Percentiles rank a stretch among this genome's conserved stretches.
phyloP scores from a whole-genome alignment of 768 basidiomycete species.

The Russula emetica region DNA sequence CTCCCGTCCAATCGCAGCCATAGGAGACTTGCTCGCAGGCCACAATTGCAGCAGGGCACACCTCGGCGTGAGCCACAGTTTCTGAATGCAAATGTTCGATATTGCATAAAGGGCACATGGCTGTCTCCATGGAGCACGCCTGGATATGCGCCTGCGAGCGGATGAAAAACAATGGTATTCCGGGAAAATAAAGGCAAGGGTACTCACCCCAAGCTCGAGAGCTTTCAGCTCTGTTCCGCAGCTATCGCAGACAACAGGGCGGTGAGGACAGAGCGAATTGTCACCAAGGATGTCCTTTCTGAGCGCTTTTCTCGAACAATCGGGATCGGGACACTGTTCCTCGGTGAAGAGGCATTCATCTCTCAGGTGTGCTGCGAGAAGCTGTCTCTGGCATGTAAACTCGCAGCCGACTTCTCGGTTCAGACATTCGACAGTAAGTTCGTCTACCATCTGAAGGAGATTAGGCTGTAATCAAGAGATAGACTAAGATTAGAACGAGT shows the following conservation, averaged over 20 bases:
- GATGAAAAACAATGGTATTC: neutral
- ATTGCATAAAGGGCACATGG: conserved; percentile 42
- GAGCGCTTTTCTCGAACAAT: conserved; percentile 43
- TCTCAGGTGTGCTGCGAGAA: conserved; percentile 57
- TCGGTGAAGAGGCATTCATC: conserved; percentile 57
- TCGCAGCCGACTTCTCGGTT: conserved; percentile 56
- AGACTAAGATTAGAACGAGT: neutral
- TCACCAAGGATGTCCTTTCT: conserved; percentile 40
- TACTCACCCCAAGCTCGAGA: conserved; percentile 37
- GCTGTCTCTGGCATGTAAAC: conserved; percentile 62
- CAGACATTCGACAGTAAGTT: conserved; percentile 70
- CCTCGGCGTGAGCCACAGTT: conserved; percentile 35
- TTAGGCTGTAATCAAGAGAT: neutral
- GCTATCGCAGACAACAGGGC: conserved; percentile 34
- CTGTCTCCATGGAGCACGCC: conserved; percentile 39
- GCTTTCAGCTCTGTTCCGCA: conserved; percentile 36
- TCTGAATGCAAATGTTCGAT: conserved; percentile 37
- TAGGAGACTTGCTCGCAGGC: conserved; percentile 45
- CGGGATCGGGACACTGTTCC: conserved; percentile 46
- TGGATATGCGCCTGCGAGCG: conserved; percentile 33
- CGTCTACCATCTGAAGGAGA: conserved; percentile 66
- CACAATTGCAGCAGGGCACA: conserved; percentile 41
- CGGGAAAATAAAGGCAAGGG: conserved; percentile 25
- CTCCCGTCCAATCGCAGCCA: conserved; percentile 55
- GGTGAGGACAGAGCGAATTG: conserved; percentile 37